Evolutionary conservation across 805 yeast genomes (phyloP), one percentile per base, ranked within the genome.

Genomic region (Candida lessepsii): DNA sequence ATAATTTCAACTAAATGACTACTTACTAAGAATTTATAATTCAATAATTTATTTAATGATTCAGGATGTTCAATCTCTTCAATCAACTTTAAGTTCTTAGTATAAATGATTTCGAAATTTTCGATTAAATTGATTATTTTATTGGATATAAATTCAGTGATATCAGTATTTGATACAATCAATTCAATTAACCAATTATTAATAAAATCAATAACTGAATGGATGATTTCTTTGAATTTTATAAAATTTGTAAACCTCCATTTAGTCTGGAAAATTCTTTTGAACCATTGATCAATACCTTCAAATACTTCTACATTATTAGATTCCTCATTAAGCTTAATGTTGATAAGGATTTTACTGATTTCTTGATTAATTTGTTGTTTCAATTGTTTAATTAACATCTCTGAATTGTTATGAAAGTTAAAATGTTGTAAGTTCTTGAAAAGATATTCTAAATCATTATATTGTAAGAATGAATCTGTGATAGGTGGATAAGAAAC

Each of bases 1-100:
- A 76, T 62, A 31, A 76, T 77, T 29, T 65, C 71, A 28, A 60
- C 67, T 48, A 77, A 60, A 46, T 69, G 75, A 44, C 53, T 58
- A 39, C 53, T 62, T 37, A 69, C 47, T 35, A 68, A 50, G 40
- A 62, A 60, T 30, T 51, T 47, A n/a, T 60, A 43, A 40, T 67
- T 67, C 35, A 51, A 47, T 29, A 65, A 40, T 41, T 61, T 59
- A 42, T 56, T 56, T 44, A 49, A 52, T 3, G 63, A 52, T 25
- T 50, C 51, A 21, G 60, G 41, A 16, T 43, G 35, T 5, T 51
- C 55, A 9, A 45, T 42, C 9, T 53, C 47, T n/a, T 49, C 51
- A 7, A 47, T 45, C 5, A 52, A 32, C 9, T 39, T 48, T 15
- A 47, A 39, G 9, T 57, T 42, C 11, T 48, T 44, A 2, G 57